Percentiles rank a stretch among this genome's conserved stretches.
Evolutionary conservation across 345 rosid genomes (phyloP).

Genomic region (Gossypium mustelinum): DNA sequence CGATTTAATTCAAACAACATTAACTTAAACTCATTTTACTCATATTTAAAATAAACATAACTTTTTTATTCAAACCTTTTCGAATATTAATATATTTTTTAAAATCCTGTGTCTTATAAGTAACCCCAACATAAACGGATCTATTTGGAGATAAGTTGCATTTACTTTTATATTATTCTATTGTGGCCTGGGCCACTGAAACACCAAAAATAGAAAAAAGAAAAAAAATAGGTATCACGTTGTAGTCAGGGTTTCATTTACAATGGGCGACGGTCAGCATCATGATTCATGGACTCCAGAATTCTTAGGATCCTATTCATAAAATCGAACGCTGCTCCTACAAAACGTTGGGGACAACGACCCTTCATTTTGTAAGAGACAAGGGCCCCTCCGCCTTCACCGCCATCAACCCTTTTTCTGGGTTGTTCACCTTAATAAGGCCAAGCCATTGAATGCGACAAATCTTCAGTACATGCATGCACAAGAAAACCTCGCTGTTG

Average conservation of each 20-base stretch:
- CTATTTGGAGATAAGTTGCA: no score
- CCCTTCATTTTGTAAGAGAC: not conserved
- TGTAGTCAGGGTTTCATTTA: not conserved
- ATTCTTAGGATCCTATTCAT: not conserved
- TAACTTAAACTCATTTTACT: no score
- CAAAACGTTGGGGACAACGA: not conserved
- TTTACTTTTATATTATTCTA: not conserved
- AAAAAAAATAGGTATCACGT: no score
- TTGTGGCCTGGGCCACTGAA: no score
- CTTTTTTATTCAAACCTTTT: no score
- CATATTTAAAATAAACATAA: no score
- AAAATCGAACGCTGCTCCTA: not conserved
- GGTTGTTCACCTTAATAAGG: not conserved
- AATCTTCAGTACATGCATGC: not conserved
- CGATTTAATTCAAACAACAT: no score
- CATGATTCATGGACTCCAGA: not conserved
- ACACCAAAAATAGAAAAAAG: no score
- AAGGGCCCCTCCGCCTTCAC: not conserved
- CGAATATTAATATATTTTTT: no score
- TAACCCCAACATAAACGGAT: no score
- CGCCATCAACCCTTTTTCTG: not conserved
- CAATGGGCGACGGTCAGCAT: not conserved
- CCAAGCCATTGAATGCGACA: constrained; percentile 9
- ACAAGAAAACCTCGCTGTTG: not conserved
- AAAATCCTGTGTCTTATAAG: no score